phyloP scores from a whole-genome alignment of 1,139 yeast species.

The Geotrichum histeridarum region DNA sequence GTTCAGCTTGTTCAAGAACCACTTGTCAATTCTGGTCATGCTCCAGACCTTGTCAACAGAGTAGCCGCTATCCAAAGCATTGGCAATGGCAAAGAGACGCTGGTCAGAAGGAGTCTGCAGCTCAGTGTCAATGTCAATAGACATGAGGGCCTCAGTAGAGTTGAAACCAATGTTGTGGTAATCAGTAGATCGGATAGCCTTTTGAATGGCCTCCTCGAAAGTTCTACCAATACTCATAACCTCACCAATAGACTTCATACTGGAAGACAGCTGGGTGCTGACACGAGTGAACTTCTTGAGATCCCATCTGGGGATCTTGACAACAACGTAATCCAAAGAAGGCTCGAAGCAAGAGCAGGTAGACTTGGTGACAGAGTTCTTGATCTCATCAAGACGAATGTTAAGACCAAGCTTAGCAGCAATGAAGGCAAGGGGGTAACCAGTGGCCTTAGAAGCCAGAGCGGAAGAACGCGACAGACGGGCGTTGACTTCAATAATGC shows the following conservation, averaged over 20 bases:
- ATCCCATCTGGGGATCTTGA: conserved; percentile 98
- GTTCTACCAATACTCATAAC: conserved; percentile 98
- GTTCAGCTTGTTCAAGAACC: conserved; percentile 88
- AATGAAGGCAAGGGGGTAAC: conserved; percentile 96
- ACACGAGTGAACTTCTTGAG: conserved; percentile 91
- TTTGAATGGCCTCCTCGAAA: conserved; percentile 95
- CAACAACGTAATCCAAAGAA: conserved; percentile 90
- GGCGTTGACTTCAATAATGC: conserved; percentile 97
- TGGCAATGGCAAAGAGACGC: conserved; percentile 93
- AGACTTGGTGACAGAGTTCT: conserved; percentile 92
- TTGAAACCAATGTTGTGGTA: conserved; percentile 93
- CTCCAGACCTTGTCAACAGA: conserved; percentile 89
- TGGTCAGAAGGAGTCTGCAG: conserved; percentile 94
- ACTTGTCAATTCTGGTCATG: conserved; percentile 84
- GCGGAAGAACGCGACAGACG: conserved; percentile 97
- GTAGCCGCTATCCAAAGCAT: conserved; percentile 79
- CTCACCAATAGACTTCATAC: conserved; percentile 99
- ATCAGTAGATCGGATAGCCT: conserved; percentile 94
- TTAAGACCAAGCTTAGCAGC: conserved; percentile 96
- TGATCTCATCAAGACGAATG: conserved; percentile 86
- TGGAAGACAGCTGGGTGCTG: conserved; percentile 84
- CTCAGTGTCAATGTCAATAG: conserved; percentile 84
- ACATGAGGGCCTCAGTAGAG: conserved; percentile 78
- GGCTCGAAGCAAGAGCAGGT: conserved; percentile 97
- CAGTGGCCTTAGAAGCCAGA: conserved; percentile 96